A percentile compares a stretch with the other conserved stretches of the same genome.
Evolutionary conservation across 306 rosid species (phyloP).

Genomic region (Astragalus membranaceus): DNA sequence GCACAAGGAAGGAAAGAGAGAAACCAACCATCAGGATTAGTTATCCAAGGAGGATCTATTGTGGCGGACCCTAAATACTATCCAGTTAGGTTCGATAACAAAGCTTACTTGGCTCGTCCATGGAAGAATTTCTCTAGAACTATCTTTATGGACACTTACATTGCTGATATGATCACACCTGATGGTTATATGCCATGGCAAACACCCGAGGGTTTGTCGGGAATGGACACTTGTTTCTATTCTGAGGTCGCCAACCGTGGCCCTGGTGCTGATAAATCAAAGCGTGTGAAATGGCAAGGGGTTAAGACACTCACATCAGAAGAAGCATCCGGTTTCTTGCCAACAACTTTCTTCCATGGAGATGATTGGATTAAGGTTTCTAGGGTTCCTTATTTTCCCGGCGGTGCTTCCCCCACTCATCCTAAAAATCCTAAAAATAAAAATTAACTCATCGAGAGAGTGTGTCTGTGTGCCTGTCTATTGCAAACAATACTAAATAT

Average conservation of each 20-base stretch:
- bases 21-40: constrained; percentile 52
- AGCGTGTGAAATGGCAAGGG: constrained; percentile 63
- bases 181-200: constrained; percentile 75
- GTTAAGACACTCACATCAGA: constrained; percentile 34
- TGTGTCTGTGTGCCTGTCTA: not conserved
- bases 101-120: constrained; percentile 61
- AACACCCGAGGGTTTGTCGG: constrained; percentile 11
- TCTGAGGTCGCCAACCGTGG: constrained; percentile 49
- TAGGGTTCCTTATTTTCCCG: constrained; percentile 41
- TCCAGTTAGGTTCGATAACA: constrained; percentile 31
- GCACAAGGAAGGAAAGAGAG: constrained; percentile 76
- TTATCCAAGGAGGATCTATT: constrained; percentile 47
- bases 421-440: not conserved
- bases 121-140: constrained; percentile 80
- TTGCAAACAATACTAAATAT: not conserved
- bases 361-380: constrained; percentile 55
- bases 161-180: constrained; percentile 58
- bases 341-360: constrained; percentile 26
- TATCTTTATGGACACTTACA: constrained; percentile 51
- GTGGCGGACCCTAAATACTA: constrained; percentile 28
- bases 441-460: not conserved
- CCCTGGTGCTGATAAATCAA: constrained; percentile 35
- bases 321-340: constrained; percentile 15
- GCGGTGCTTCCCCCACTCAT: not conserved
- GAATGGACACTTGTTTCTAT: constrained; percentile 47